These are phyloP conservation scores for Dysphania ambrosioides DNA, from an alignment of 148 eudicot species.

Conservation along the genomic window DNA sequence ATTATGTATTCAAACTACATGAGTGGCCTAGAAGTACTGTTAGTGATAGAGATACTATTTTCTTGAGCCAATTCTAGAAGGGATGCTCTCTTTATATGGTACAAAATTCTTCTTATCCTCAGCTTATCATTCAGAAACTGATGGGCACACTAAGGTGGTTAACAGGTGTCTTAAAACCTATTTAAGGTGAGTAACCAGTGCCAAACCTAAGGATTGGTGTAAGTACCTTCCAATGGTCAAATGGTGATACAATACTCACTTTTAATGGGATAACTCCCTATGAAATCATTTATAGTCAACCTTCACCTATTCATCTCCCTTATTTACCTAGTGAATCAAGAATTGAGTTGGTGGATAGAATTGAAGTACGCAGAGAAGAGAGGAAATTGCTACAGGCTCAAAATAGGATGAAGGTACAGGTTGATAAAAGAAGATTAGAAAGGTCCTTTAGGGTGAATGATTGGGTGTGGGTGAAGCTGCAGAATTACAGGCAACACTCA, in stretches of 20 bases:
- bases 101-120: background rate
- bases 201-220: background rate
- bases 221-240: background rate
- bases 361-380: no score
- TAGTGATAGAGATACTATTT: background rate
- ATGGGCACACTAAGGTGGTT: background rate
- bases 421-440: no score
- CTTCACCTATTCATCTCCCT: background rate
- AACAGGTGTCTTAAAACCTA: background rate
- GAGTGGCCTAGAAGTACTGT: background rate
- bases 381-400: no score
- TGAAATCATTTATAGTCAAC: conserved; percentile 2
- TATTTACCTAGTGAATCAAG: background rate
- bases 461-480: no score
- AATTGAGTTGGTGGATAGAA: no score
- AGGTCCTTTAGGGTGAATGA: no score
- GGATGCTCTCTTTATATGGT: background rate
- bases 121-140: background rate
- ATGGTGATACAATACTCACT: background rate
- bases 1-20: background rate
- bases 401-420: no score
- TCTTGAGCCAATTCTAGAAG: background rate
- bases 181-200: background rate
- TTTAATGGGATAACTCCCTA: background rate
- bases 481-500: no score